Base-by-base conservation (phyloP, 441 rosid genomes). In the Lepidium campestre region DNA sequence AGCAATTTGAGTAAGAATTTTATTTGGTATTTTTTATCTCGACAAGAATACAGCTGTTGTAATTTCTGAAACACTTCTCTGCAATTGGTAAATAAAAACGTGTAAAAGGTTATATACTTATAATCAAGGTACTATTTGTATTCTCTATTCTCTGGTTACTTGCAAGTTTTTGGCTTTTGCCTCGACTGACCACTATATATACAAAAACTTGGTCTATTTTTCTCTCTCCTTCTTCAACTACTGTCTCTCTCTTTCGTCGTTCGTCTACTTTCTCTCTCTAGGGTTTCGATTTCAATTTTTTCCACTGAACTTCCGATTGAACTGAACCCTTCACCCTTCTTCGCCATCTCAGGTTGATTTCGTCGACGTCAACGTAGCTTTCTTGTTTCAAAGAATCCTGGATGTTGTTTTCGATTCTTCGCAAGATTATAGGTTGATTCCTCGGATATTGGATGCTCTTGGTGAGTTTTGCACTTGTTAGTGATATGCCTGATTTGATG, bases 221-320 rank as follows among this genome's bases (percentile, higher is more conserved):
- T 53, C 25, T 62, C 58, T 52, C 40, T 48, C 66, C 56, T 52
- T 34, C 18, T 50, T 37, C 72, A 46, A 54, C 77, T 14, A 35
- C 63, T 48, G 37, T 71, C 42, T 55, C 62, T 42, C 35, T 56
- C 47, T 22, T 14, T 10, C 25, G 9, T 5, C 25, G 9, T 5
- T 47, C 50, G 52, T 23, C 17, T 32, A 34, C 9, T 32, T 22
- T 55, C 64, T 71, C 70, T 67, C 73, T 61, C 65, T 73, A 73
- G 73, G 77, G 69, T 73, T 73, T 46, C 77, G 73, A 73, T 67
- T 67, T 60, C 69, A 55, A 17, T 35, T 67, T 54, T 57, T 5
- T 3, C 42, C 64, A 53, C 64, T 65, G 62, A 59, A 73, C 57
- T 58, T 40, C 45, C 72, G 72, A 60, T 67, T 62, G 53, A 61